Conservation (phyloP, 2,329 filamentous ascomycete species). For the Paecilomyces formosus region DNA sequence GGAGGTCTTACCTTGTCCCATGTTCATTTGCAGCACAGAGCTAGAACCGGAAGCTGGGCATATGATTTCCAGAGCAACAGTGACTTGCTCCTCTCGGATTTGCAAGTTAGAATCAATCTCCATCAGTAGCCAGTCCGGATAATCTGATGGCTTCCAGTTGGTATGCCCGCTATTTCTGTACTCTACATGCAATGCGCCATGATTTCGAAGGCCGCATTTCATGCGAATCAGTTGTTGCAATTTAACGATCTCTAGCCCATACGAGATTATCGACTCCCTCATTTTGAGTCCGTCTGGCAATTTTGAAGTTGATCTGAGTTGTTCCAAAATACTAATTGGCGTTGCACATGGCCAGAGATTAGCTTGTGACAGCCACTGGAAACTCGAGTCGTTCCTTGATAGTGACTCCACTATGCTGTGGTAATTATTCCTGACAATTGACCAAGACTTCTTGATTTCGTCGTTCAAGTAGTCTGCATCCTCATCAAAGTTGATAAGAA, state of each 20-base stretch:
- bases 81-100: conserved; percentile 54
- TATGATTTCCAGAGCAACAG: conserved; percentile 56
- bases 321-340: conserved; percentile 34
- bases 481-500: background rate
- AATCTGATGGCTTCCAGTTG: conserved; percentile 49
- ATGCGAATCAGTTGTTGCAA: conserved; percentile 41
- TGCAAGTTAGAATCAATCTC: conserved; percentile 60
- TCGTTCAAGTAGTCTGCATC: background rate
- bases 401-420: conserved; percentile 12
- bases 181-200: conserved; percentile 36
- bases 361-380: conserved; percentile 32
- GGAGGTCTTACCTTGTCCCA: conserved; percentile 63
- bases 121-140: conserved; percentile 58
- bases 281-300: conserved; percentile 23
- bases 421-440: conserved; percentile 7
- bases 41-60: conserved; percentile 45
- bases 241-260: conserved; percentile 32
- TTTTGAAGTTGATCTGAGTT: conserved; percentile 28
- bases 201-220: conserved; percentile 23
- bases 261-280: conserved; percentile 30
- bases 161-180: conserved; percentile 42
- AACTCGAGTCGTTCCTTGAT: conserved; percentile 17
- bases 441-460: background rate
- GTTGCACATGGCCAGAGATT: conserved; percentile 38
- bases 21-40: conserved; percentile 59